Percentiles rank a stretch among this genome's conserved stretches.
These are phyloP conservation scores for Hemisphaericaspora lyxosophila DNA, from an alignment of 1,139 yeast species.

Conservation along the genomic window DNA sequence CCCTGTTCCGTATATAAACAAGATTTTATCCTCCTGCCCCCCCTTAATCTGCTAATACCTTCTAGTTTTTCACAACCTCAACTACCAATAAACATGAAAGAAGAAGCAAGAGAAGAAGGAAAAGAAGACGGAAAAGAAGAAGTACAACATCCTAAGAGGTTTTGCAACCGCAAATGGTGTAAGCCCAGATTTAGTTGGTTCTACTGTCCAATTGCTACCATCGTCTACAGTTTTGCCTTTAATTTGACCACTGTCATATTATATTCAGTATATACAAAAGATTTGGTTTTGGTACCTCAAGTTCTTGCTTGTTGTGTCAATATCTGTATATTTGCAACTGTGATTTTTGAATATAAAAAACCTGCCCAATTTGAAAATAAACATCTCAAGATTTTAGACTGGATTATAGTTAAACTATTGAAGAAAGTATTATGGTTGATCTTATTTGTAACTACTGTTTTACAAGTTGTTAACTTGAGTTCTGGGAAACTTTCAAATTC, in stretches of 20 bases:
- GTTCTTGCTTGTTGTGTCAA: conserved; percentile 5
- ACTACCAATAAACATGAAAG: background rate
- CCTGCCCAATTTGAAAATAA: background rate
- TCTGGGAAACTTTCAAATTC: conserved; percentile 17
- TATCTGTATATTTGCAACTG: conserved; percentile 8
- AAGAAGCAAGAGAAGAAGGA: no score
- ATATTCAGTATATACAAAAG: conserved; percentile 8
- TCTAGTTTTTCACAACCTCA: background rate
- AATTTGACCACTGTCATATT: conserved; percentile 10
- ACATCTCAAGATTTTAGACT: background rate
- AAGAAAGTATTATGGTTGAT: conserved; percentile 13
- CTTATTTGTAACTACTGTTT: conserved; percentile 11
- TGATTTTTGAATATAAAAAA: conserved; percentile 5
- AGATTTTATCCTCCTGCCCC: no score
- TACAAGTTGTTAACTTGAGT: conserved; percentile 13
- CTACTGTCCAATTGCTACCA: conserved; percentile 9
- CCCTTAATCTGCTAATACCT: no score
- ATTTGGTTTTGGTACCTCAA: conserved; percentile 4
- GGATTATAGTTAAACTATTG: conserved; percentile 5
- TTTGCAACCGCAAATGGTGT: background rate
- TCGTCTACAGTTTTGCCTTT: conserved; percentile 11
- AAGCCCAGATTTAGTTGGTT: conserved; percentile 7
- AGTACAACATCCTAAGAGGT: background rate
- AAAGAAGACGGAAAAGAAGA: no score
- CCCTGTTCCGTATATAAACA: no score